phyloP scores from a whole-genome alignment of 768 basidiomycete genomes.

The Kwoniella dejecticola region DNA sequence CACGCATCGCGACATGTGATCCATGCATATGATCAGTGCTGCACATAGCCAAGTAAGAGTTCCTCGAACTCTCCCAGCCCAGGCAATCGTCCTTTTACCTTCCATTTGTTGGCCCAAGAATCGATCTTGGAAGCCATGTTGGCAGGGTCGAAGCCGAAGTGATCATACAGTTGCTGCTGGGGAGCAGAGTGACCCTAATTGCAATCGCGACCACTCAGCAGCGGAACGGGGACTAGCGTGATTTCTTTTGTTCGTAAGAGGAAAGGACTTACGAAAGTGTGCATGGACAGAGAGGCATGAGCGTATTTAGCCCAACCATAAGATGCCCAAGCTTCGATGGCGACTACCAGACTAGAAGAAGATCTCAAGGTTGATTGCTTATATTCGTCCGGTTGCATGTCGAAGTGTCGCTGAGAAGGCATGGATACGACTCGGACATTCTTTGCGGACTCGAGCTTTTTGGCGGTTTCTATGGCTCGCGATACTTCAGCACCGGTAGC shows the following conservation, averaged over 20 bases:
- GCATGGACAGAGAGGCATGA: constrained; percentile 52
- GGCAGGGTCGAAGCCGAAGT: constrained; percentile 51
- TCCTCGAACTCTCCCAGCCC: constrained; percentile 54
- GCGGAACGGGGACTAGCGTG: no score
- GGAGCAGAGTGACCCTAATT: constrained; percentile 47
- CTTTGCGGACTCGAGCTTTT: constrained; percentile 15
- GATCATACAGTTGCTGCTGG: constrained; percentile 44
- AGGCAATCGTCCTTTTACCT: constrained; percentile 21
- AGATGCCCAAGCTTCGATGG: constrained; percentile 52
- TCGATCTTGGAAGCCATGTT: constrained; percentile 44
- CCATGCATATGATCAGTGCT: no score
- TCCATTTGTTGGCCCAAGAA: constrained; percentile 26
- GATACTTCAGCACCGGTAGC: constrained; percentile 52
- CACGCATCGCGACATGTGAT: no score
- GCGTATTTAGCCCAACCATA: constrained; percentile 54
- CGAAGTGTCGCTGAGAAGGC: constrained; percentile 50
- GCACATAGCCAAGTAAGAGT: constrained; percentile 27
- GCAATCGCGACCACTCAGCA: no score
- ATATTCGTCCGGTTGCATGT: constrained; percentile 41
- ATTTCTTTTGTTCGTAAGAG: no score
- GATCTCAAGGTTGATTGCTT: constrained; percentile 35
- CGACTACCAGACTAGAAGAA: constrained; percentile 39
- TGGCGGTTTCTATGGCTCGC: constrained; percentile 43
- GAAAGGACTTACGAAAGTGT: constrained; percentile 41
- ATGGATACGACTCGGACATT: constrained; percentile 53